A percentile compares a stretch with the other conserved stretches of the same genome.
These are phyloP conservation scores for Gracilariopsis chorda DNA, from an alignment of 23 red algal genomes.

Conservation along the genomic window DNA sequence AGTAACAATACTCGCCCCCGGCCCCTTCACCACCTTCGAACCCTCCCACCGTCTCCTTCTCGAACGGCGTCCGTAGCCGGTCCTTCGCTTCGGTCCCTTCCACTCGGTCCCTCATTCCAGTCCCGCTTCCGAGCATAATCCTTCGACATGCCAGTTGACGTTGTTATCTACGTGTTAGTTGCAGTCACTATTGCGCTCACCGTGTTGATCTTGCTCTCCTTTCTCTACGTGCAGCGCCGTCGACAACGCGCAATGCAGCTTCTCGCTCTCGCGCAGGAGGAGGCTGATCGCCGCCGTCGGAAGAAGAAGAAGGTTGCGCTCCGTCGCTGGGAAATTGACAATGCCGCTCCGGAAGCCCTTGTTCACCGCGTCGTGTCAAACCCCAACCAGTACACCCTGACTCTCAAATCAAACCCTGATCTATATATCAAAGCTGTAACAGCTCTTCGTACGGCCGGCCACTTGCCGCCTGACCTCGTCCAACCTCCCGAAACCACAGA, in stretches of 20 bases:
- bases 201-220: conserved; percentile 19
- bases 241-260: conserved; percentile 33
- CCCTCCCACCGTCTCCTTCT: too few species aligned
- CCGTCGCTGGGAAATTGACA: conserved; percentile 57
- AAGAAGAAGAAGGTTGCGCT: conserved; percentile 51
- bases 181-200: conserved; percentile 6
- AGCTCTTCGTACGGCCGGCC: neutral
- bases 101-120: neutral
- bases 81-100: neutral
- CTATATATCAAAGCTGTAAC: conserved; percentile 1
- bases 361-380: conserved; percentile 7
- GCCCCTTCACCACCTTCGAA: too few species aligned
- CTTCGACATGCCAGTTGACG: neutral
- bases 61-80: too few species aligned
- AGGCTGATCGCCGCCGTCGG: conserved; percentile 54
- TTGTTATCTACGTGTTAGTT: conserved; percentile 14
- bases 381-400: neutral
- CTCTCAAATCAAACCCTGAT: neutral
- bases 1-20: too few species aligned
- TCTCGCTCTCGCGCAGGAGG: conserved; percentile 43
- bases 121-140: too few species aligned
- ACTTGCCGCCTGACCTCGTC: neutral
- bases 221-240: conserved; percentile 45
- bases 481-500: neutral
- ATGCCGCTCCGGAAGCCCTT: conserved; percentile 26